Evolutionary conservation across 495 filamentous ascomycete genomes (phyloP).

Genomic region (Letharia lupina): DNA sequence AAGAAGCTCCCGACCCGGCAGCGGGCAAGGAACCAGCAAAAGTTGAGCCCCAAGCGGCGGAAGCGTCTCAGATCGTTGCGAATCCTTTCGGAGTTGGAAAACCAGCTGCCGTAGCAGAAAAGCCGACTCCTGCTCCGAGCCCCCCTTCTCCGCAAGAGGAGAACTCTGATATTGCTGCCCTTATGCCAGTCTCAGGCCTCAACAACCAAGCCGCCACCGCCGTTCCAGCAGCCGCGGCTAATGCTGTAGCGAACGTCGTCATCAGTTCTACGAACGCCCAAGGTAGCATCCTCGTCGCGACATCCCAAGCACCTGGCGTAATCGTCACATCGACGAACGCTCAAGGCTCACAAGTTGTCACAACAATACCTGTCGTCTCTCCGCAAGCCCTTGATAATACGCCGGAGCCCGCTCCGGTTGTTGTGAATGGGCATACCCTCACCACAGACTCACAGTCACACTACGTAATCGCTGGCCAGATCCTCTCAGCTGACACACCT

Average conservation of each 20-base stretch:
- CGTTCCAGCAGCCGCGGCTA: not conserved
- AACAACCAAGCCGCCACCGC: not conserved
- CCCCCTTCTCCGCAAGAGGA: not conserved
- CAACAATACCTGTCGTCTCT: not conserved
- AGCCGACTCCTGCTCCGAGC: not conserved
- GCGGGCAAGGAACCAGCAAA: not conserved
- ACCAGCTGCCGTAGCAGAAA: not conserved
- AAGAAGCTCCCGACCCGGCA: not conserved
- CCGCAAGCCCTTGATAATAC: not conserved
- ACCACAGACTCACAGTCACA: slow-evolving; percentile 1
- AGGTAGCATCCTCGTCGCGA: not conserved
- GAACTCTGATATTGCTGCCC: not conserved
- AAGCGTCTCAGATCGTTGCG: not conserved
- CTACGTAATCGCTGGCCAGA: not conserved
- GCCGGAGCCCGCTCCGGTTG: not conserved
- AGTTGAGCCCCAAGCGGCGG: not conserved
- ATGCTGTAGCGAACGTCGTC: not conserved
- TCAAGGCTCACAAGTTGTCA: not conserved
- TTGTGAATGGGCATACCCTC: not conserved
- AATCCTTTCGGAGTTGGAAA: not conserved
- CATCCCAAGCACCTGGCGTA: not conserved
- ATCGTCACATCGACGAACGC: not conserved
- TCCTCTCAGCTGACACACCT: not conserved
- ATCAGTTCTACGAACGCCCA: not conserved
- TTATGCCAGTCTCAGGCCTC: not conserved